A percentile compares a stretch with the other conserved stretches of the same genome.
phyloP scores from a whole-genome alignment of 179 eudicot genomes.

The Silene noctiflora region DNA sequence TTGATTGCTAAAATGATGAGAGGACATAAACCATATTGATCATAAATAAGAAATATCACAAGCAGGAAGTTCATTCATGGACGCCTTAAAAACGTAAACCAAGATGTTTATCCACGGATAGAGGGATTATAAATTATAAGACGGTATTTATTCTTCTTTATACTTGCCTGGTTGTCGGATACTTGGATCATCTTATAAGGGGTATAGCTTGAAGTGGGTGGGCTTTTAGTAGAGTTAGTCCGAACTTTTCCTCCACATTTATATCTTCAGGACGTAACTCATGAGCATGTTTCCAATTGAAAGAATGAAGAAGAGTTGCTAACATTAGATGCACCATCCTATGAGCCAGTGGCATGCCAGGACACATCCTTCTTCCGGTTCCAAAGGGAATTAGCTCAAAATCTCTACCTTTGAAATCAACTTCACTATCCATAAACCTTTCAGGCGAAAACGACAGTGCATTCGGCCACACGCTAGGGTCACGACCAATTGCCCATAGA shows the following conservation, averaged over 20 bases:
- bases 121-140: too few species aligned
- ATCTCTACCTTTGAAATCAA: constrained; percentile 17
- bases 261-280: constrained; percentile 17
- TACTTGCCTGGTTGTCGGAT: too few species aligned
- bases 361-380: constrained; percentile 26
- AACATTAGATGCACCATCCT: constrained; percentile 23
- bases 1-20: too few species aligned
- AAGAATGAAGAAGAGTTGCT: constrained; percentile 12
- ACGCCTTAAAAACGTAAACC: too few species aligned
- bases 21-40: too few species aligned
- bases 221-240: constrained; percentile 10
- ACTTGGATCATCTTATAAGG: neutral
- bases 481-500: constrained; percentile 22
- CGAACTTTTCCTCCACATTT: constrained; percentile 22
- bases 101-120: too few species aligned
- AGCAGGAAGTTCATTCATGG: too few species aligned
- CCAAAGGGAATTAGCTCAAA: constrained; percentile 26
- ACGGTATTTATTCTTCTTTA: too few species aligned
- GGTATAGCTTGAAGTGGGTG: constrained; percentile 23
- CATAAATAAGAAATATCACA: too few species aligned
- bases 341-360: constrained; percentile 17
- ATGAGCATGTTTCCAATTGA: constrained; percentile 20
- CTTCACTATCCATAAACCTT: constrained; percentile 15
- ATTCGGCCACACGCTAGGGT: constrained; percentile 18
- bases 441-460: constrained; percentile 17